Conservation (phyloP, 179 eudicot genomes). For the Pouteria campechiana region DNA sequence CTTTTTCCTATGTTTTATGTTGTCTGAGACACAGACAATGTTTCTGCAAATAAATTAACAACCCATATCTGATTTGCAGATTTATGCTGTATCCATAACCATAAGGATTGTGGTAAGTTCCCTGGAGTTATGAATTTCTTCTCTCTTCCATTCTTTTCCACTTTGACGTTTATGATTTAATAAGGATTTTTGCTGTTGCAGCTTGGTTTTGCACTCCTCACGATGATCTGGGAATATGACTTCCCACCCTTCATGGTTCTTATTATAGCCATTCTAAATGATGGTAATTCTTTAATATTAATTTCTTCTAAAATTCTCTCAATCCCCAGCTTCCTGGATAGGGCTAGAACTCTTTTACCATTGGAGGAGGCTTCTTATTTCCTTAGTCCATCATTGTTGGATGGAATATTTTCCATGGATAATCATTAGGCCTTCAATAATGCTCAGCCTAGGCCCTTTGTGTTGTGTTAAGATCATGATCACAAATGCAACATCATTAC, state of each 20-base stretch:
- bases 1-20: neutral
- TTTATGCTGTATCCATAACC: slow-evolving; percentile 74
- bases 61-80: slow-evolving; percentile 29
- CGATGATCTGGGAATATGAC: slow-evolving; percentile 78
- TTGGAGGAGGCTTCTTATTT: no score
- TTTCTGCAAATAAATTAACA: neutral
- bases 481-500: no score
- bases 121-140: slow-evolving; percentile 6
- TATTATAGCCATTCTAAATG: slow-evolving; percentile 65
- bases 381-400: no score
- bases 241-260: slow-evolving; percentile 89
- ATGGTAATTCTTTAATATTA: slow-evolving; percentile 28
- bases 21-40: neutral
- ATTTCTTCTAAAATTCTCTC: neutral
- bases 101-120: slow-evolving; percentile 78
- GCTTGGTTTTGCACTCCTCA: slow-evolving; percentile 63
- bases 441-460: neutral
- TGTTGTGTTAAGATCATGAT: no score
- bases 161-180: neutral
- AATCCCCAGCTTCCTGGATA: neutral
- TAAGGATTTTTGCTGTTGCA: slow-evolving; percentile 12
- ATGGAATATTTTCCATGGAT: neutral
- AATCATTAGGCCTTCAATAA: neutral
- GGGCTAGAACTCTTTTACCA: neutral
- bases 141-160: neutral